Percentiles rank a stretch among this genome's conserved stretches.
Evolutionary conservation across 768 basidiomycete species (phyloP).

Genomic region (Agrocybe pediades): DNA sequence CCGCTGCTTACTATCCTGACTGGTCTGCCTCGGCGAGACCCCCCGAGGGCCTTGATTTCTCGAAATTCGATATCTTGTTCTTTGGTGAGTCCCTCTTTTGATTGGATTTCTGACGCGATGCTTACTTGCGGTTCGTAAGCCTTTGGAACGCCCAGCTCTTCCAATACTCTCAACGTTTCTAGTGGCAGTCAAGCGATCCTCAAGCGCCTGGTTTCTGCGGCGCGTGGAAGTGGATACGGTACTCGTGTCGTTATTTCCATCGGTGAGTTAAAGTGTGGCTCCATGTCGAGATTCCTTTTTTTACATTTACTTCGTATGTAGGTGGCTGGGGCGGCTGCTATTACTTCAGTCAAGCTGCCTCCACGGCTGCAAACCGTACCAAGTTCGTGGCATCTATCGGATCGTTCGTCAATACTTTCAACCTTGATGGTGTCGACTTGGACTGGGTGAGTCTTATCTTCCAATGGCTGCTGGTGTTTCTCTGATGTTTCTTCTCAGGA

Average conservation of each 20-base stretch:
- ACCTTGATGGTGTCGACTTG: conserved; percentile 62
- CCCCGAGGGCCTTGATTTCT: conserved; percentile 63
- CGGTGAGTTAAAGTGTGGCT: no score
- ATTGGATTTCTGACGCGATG: background rate
- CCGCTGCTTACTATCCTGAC: conserved; percentile 51
- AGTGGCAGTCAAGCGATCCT: conserved; percentile 51
- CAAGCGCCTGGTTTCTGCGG: conserved; percentile 55
- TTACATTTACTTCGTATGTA: conserved; percentile 17
- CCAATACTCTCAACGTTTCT: conserved; percentile 50
- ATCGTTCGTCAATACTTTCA: conserved; percentile 55
- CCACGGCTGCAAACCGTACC: conserved; percentile 48
- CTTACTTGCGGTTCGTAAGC: conserved; percentile 38
- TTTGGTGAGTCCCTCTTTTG: conserved; percentile 44
- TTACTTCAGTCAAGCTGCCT: conserved; percentile 64
- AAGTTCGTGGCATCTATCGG: conserved; percentile 60
- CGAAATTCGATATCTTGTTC: conserved; percentile 66
- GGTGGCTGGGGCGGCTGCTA: conserved; percentile 74
- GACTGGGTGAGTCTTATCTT: conserved; percentile 49
- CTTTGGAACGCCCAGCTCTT: conserved; percentile 69
- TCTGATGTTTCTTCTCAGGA: conserved; percentile 41
- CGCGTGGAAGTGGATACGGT: conserved; percentile 54
- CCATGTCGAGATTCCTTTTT: conserved; percentile 2
- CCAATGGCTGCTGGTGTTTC: background rate
- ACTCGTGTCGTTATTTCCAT: conserved; percentile 70
- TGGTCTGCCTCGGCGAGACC: conserved; percentile 50